Percentiles rank a stretch among this genome's conserved stretches.
These are phyloP conservation scores for Danielia oregonensis DNA, from an alignment of 805 yeast species.

Conservation along the genomic window DNA sequence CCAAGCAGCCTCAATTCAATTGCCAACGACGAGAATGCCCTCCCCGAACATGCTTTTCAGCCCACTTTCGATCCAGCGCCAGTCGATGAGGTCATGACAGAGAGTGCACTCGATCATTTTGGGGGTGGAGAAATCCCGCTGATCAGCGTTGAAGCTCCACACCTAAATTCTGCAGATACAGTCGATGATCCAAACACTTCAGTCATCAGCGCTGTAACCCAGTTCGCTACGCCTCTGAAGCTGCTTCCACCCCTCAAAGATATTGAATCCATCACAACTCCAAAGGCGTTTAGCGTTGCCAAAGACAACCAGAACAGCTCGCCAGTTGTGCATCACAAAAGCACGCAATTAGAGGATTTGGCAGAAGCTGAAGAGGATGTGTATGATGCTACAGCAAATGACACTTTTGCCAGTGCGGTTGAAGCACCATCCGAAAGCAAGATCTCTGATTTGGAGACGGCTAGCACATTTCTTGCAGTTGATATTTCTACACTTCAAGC, in stretches of 20 bases:
- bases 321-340: slow-evolving; percentile 16
- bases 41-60: no score
- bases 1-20: no score
- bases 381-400: slow-evolving; percentile 13
- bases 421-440: slow-evolving; percentile 8
- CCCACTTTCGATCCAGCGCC: no score
- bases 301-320: slow-evolving; percentile 27
- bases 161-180: no score
- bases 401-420: slow-evolving; percentile 12
- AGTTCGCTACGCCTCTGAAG: slow-evolving; percentile 39
- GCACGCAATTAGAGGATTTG: slow-evolving; percentile 8
- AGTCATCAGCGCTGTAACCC: no score
- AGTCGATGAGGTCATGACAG: no score
- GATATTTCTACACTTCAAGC: slow-evolving; percentile 15
- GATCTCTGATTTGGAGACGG: slow-evolving; percentile 10
- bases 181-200: slow-evolving; percentile 15
- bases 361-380: slow-evolving; percentile 11
- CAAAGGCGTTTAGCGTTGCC: slow-evolving; percentile 40
- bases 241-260: slow-evolving; percentile 41
- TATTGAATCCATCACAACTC: slow-evolving; percentile 38
- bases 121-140: no score
- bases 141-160: no score
- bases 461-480: slow-evolving; percentile 27
- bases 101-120: no score
- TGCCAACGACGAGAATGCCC: no score